phyloP scores from a whole-genome alignment of 2,329 filamentous ascomycete genomes.

The Magnaporthiopsis incrustans region DNA sequence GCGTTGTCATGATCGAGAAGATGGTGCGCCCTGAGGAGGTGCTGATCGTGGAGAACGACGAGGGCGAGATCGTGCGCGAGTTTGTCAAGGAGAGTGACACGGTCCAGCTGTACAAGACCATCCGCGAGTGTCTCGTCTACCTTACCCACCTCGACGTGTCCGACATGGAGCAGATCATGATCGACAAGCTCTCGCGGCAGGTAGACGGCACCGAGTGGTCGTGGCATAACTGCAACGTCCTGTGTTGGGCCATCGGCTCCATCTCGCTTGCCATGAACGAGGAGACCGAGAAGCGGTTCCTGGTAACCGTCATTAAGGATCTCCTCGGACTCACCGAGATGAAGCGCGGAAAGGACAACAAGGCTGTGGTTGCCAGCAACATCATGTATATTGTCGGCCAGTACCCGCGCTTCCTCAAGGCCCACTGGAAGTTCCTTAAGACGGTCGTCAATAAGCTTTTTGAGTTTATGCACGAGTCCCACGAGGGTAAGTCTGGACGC shows the following conservation, averaged over 20 bases:
- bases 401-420: slow-evolving; percentile 96
- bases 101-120: slow-evolving; percentile 98
- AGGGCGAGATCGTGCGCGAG: slow-evolving; percentile 96
- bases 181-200: slow-evolving; percentile 90
- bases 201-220: slow-evolving; percentile 97
- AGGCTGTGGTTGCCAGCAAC: slow-evolving; percentile 96
- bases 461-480: slow-evolving; percentile 99
- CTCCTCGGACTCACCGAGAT: slow-evolving; percentile 93
- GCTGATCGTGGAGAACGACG: slow-evolving; percentile 97
- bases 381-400: slow-evolving; percentile 99
- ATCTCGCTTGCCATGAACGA: slow-evolving; percentile 99
- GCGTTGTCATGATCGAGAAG: slow-evolving; percentile 99
- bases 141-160: slow-evolving; percentile 95
- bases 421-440: slow-evolving; percentile 99
- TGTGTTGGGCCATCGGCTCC: slow-evolving; percentile 98
- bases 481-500: slow-evolving; percentile 63
- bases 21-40: slow-evolving; percentile 99
- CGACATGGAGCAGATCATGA: slow-evolving; percentile 98
- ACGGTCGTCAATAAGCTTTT: slow-evolving; percentile 99
- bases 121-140: slow-evolving; percentile 92
- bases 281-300: slow-evolving; percentile 95
- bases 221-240: slow-evolving; percentile 98
- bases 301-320: slow-evolving; percentile 98
- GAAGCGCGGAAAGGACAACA: slow-evolving; percentile 99
- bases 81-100: slow-evolving; percentile 99